These are phyloP conservation scores for Pseudoneurospora amorphoporcata DNA, from an alignment of 495 filamentous ascomycete genomes.

Conservation along the genomic window DNA sequence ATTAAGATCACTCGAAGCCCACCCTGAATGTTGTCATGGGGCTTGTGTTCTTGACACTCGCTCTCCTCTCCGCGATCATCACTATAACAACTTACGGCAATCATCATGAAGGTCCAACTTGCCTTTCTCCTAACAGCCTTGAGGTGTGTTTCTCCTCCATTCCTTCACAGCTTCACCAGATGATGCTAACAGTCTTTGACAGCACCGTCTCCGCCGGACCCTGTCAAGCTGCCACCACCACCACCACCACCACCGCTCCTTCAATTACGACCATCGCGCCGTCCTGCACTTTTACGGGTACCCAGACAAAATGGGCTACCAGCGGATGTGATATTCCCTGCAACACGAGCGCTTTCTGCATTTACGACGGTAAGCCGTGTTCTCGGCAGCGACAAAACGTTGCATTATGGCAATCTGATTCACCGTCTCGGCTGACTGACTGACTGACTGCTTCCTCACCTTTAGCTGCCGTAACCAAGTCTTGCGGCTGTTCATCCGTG, in stretches of 20 bases:
- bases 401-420: neutral
- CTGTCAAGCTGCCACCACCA: neutral
- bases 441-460: neutral
- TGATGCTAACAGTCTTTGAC: neutral
- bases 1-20: neutral
- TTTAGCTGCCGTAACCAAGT: slow-evolving; percentile 5
- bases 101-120: neutral
- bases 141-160: neutral
- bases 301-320: slow-evolving; percentile 1
- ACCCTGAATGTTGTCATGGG: neutral
- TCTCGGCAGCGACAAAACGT: neutral
- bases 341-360: neutral
- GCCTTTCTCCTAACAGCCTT: neutral
- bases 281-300: slow-evolving; percentile 5
- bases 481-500: slow-evolving; percentile 13
- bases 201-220: neutral
- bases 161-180: neutral
- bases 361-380: slow-evolving; percentile 2
- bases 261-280: neutral
- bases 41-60: neutral
- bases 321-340: slow-evolving; percentile 6
- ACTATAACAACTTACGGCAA: neutral
- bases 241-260: neutral
- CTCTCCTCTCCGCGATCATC: neutral
- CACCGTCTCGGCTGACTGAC: neutral